Evolutionary conservation across 2,329 filamentous ascomycete species (phyloP), one percentile per base, ranked within the genome.

Genomic region (Talaromyces funiculosus): DNA sequence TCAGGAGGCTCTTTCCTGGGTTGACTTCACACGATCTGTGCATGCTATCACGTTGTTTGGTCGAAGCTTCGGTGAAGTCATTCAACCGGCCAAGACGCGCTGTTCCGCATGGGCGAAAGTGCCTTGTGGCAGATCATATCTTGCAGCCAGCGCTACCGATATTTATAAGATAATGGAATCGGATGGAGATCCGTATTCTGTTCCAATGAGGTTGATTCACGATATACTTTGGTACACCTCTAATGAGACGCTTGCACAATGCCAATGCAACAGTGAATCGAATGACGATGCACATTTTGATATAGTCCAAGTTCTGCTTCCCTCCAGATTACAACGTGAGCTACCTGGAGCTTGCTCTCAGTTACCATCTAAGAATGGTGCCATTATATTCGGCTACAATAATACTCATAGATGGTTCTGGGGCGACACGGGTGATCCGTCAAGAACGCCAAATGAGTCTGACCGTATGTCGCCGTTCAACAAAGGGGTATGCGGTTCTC

Each of bases 1-100:
- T 3, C 33, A 63, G 1, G 45, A 43, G 4, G 70, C 67, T 0
- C 64, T 65, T 31, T 64, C 65, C 1, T 75, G 72, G 73, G 62
- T 72, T 18, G 70, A 73, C 51, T 69, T 75, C 14, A 67, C 65
- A 4, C 62, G 69, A 54, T 63, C 66, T 4, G 64, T 73, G 2
- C 53, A 66, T 33, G 68, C 54, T 26, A 63, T 67, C n/a, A 69
- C 62, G 33, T 64, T 70, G 20, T 63, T 70, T 65, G 72, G 67
- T 9, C 61, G 47, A 22, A 68, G 60, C 8, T 71, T 68, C 64
- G 71, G 69, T 3, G 69, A 69, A 33, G 64, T 69, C 2, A 66
- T 69, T 24, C 53, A 66, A 24, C 62, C 72, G 55, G 54, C 57
- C 59, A 38, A 20, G 12, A 31, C n/a, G 16, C 10, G 49, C 20